phyloP scores from a whole-genome alignment of 2,329 filamentous ascomycete species.

The Sporothrix humicola region DNA sequence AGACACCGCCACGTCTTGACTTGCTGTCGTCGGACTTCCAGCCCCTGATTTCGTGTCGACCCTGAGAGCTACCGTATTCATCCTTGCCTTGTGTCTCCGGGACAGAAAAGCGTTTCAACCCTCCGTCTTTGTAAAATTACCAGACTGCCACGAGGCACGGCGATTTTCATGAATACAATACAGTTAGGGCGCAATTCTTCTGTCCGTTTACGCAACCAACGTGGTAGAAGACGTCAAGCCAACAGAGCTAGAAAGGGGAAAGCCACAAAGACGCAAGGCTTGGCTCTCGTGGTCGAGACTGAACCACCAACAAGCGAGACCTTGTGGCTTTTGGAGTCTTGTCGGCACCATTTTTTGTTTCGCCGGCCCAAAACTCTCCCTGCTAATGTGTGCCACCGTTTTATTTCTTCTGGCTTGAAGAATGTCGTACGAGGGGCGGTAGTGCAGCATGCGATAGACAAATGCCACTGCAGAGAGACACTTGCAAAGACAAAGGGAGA shows the following conservation, averaged over 20 bases:
- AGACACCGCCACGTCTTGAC: neutral
- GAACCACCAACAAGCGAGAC: neutral
- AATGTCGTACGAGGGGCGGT: neutral
- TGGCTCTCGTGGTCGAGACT: conserved; percentile 14
- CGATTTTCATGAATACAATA: neutral
- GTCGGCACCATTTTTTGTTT: neutral
- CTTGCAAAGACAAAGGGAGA: neutral
- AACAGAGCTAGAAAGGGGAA: neutral
- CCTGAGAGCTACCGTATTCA: no score
- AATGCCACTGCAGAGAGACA: conserved; percentile 4
- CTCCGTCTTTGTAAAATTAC: conserved; percentile 1
- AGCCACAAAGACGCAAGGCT: neutral
- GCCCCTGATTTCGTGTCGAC: neutral
- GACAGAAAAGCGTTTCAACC: neutral
- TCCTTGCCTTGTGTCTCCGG: neutral
- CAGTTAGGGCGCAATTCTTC: neutral
- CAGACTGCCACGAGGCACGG: neutral
- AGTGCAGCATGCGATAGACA: neutral
- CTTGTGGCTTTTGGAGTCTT: neutral
- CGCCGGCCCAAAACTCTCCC: neutral
- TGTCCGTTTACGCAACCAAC: conserved; percentile 4
- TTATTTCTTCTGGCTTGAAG: conserved; percentile 1
- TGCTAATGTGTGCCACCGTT: neutral
- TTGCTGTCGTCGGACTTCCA: neutral
- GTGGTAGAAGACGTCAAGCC: neutral